Evolutionary conservation across 768 basidiomycete species (phyloP), one percentile per base, ranked within the genome.

Genomic region (Russula earlei): DNA sequence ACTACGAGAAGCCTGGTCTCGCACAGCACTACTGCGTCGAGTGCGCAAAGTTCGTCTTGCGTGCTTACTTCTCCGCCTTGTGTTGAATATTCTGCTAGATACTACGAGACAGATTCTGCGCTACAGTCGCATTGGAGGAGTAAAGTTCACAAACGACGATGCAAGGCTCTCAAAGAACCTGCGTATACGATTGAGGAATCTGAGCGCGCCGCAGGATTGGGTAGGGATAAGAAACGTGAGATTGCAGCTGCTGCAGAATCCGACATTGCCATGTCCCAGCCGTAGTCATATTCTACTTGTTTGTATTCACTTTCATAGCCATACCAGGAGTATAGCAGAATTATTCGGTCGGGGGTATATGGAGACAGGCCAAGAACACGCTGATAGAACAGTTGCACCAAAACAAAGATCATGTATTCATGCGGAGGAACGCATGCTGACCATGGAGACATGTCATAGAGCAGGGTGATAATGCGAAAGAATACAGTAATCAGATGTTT

Each of bases 21-120:
- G 93, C 82, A 5, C 93, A 97, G 69, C 92, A 96, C 68, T 96
- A 96, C 67, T 96, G 93, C 66, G 88, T 97, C 1, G 94, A 96
- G 72, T 97, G 94, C 65, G 91, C 92, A 60, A 91, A 88, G 83
- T 91, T 69, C 65, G 82, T 72, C 31, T 19, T n/a, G 17, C 7
- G 1, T 51, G 44, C n/a, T n/a, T 5, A 31, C 29, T 11, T 11
- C n/a, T 40, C 2, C 55, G 49, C 38, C 19, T 55, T 50, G 19
- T 36, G 14, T 52, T 33, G 36, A 29, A 41, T 49, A 15, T 37
- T 29, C 5, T 51, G 20, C 19, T 41, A 91, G 88, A 70, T 85
- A 91, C 64, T 89, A 80, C 65, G 93, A 97, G 70, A 85, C 87
- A 0, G 91, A 94, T 63, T 67, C 72, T 15, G 93, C 94, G 0